A percentile compares a stretch with the other conserved stretches of the same genome.
Evolutionary conservation across 1,284 basidiomycete genomes (phyloP).

Genomic region (Microbotryum intermedium): DNA sequence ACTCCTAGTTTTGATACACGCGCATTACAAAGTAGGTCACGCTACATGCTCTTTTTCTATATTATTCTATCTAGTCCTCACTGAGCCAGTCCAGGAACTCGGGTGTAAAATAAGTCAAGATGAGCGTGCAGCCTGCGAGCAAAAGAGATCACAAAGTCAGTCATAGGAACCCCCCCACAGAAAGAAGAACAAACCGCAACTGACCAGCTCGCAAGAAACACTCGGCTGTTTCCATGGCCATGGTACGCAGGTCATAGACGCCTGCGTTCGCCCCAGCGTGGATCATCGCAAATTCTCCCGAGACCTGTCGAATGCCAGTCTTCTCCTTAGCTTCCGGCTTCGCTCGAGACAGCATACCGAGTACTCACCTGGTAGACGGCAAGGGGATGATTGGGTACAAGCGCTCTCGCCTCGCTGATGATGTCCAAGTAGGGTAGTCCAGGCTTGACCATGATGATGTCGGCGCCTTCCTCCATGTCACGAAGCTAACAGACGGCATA

Average conservation of each 20-base stretch:
- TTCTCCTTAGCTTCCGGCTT: not conserved
- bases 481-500: slow-evolving; percentile 54
- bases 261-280: slow-evolving; percentile 86
- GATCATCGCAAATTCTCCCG: slow-evolving; percentile 95
- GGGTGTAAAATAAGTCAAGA: slow-evolving; percentile 91
- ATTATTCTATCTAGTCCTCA: slow-evolving; percentile 29
- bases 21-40: no score
- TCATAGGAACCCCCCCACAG: not conserved
- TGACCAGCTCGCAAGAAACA: slow-evolving; percentile 81
- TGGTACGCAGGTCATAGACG: slow-evolving; percentile 78
- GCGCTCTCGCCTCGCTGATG: slow-evolving; percentile 73
- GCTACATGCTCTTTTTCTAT: no score
- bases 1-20: no score
- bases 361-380: slow-evolving; percentile 62
- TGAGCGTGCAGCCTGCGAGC: slow-evolving; percentile 66
- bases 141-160: not conserved
- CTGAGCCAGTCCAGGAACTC: slow-evolving; percentile 87
- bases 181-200: slow-evolving; percentile 33
- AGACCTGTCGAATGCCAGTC: slow-evolving; percentile 54
- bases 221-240: slow-evolving; percentile 89
- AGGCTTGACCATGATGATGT: slow-evolving; percentile 99
- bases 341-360: not conserved
- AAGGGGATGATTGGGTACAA: slow-evolving; percentile 76
- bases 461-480: slow-evolving; percentile 87
- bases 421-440: slow-evolving; percentile 93